These are phyloP conservation scores for Saccharum officinarum DNA, from an alignment of 176 grass and related monocot genomes.

Conservation along the genomic window DNA sequence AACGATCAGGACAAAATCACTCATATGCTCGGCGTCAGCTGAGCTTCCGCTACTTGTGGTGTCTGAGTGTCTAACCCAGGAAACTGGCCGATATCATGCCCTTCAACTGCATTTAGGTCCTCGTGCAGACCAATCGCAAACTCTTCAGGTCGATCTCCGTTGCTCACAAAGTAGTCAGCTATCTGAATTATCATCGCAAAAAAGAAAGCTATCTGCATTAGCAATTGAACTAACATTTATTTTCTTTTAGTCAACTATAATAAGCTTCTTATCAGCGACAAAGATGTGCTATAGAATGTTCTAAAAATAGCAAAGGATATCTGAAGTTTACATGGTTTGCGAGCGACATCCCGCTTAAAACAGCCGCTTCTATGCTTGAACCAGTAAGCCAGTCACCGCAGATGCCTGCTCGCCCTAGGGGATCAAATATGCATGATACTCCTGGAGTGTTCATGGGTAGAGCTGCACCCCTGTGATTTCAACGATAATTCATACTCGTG, in stretches of 20 bases:
- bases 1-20: constrained; percentile 16
- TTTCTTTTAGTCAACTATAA: not conserved
- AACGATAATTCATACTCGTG: constrained; percentile 1
- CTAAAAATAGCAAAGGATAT: not conserved
- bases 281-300: not conserved
- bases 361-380: constrained; percentile 81
- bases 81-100: constrained; percentile 94
- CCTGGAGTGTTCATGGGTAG: constrained; percentile 78
- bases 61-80: constrained; percentile 50
- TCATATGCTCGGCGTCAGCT: constrained; percentile 35
- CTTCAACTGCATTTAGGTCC: constrained; percentile 52
- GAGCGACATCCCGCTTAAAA: constrained; percentile 79
- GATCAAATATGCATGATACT: constrained; percentile 84
- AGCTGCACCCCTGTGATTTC: constrained; percentile 79
- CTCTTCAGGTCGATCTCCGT: constrained; percentile 45
- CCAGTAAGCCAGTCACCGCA: constrained; percentile 95
- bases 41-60: constrained; percentile 43
- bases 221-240: constrained; percentile 5
- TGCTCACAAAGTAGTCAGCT: constrained; percentile 61
- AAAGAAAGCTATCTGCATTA: constrained; percentile 42
- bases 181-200: constrained; percentile 47
- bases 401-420: constrained; percentile 87
- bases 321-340: constrained; percentile 69
- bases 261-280: not conserved
- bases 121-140: constrained; percentile 68